Conservation (phyloP, 129 eudicot species). For the Saussurea involucrata region DNA sequence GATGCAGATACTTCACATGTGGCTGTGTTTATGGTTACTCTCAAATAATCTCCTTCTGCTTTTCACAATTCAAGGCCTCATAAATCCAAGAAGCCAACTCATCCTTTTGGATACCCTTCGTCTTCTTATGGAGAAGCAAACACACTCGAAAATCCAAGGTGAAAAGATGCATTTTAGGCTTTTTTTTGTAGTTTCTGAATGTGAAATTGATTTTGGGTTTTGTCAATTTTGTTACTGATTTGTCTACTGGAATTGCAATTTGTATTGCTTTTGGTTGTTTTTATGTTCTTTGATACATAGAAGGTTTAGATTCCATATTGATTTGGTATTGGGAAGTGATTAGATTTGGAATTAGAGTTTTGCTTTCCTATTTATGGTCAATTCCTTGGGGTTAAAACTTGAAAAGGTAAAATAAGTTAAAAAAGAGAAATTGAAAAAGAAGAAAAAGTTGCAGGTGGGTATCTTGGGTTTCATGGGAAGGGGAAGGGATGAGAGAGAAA, state of each 20-base stretch:
- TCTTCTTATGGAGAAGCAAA: slow-evolving; percentile 38
- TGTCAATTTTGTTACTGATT: background rate
- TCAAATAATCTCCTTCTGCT: slow-evolving; percentile 63
- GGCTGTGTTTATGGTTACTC: slow-evolving; percentile 75
- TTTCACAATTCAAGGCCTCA: slow-evolving; percentile 34
- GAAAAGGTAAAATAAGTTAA: too few relatives aligned
- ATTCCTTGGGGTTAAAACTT: background rate
- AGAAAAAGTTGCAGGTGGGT: too few relatives aligned
- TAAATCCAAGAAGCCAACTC: slow-evolving; percentile 13
- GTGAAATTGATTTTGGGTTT: background rate
- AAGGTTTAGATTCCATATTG: background rate
- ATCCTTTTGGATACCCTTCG: slow-evolving; percentile 21
- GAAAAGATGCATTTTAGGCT: background rate
- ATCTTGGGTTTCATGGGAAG: too few relatives aligned
- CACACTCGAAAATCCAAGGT: slow-evolving; percentile 67
- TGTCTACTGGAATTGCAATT: background rate
- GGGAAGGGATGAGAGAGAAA: too few relatives aligned
- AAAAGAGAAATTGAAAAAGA: too few relatives aligned
- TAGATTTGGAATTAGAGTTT: background rate
- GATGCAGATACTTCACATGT: slow-evolving; percentile 28
- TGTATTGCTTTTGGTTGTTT: background rate
- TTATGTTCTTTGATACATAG: background rate
- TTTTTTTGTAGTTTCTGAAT: background rate
- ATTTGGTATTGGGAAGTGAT: background rate
- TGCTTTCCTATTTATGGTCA: background rate